Evolutionary conservation across 2,329 filamentous ascomycete genomes (phyloP), one percentile per base, ranked within the genome.

Genomic region (Mycocentrospora acerina): DNA sequence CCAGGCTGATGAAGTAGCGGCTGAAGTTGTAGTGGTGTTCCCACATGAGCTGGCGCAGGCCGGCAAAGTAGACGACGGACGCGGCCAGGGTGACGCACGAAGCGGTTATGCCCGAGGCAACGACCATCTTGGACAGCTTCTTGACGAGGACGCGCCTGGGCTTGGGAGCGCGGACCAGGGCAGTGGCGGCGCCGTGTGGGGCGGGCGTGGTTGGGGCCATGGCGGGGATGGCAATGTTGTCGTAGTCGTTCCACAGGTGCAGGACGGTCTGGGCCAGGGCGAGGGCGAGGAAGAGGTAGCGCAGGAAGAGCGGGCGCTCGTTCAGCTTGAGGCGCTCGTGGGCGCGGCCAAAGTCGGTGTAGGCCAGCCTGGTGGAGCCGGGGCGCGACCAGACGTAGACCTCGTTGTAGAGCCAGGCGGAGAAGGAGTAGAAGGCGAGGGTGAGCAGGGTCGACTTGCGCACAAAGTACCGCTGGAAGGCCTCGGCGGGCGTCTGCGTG

Each of bases 271-370:
- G 87, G n/a, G 77, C 69, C 8, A 86, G 42, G 4, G 86, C 88
- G 29, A 93, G 75, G 1, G 83, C 66, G 3, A 83, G 60, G 50
- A 93, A 80, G 57, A 86, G 82, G 43, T 78, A 80, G 24, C 87
- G 82, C 34, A 95, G 73, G 62, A 90, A 93, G 17, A 97, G 78
- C 1, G 89, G 85, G 49, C 86, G 81, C 72, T 97, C 91, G 63
- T 97, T 97, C 42, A 96, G 70, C 35, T 82, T 78, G 14, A 85
- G 78, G 24, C 90, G 79, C 63, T 93, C 88, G 51, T 78, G 74
- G 9, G 71, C 60, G 66, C 80, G 81, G 44, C 78, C 80, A 51
- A 81, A 78, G 37, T 85, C 86, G 51, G 95, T 82, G 79, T 86
- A 87, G 47, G 79, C 77, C 37, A 96, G 74, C 45, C 83, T 82